phyloP scores from a whole-genome alignment of 1,139 yeast species.

The Pichia cactophila region DNA sequence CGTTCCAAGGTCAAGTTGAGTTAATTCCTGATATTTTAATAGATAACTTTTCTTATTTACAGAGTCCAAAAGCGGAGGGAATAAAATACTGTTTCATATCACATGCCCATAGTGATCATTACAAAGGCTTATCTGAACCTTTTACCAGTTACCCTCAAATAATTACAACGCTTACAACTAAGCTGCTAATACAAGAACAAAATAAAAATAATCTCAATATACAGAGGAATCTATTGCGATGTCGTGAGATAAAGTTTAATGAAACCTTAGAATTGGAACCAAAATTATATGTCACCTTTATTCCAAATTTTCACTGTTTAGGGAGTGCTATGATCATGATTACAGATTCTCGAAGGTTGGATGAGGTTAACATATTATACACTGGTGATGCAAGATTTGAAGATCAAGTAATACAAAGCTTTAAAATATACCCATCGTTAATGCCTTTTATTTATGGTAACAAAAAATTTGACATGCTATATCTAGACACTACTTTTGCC shows the following conservation, averaged over 20 bases:
- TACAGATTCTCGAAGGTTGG: background rate
- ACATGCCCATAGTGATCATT: constrained; percentile 17
- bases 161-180: constrained; percentile 7
- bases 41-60: constrained; percentile 12
- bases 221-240: background rate
- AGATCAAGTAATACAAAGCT: constrained; percentile 3
- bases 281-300: constrained; percentile 9
- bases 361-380: constrained; percentile 6
- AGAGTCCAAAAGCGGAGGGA: background rate
- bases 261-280: constrained; percentile 2
- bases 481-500: constrained; percentile 19
- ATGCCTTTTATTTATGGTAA: constrained; percentile 9
- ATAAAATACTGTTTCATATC: constrained; percentile 15
- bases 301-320: constrained; percentile 20
- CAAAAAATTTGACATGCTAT: constrained; percentile 10
- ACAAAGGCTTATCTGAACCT: constrained; percentile 4
- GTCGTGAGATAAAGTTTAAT: background rate
- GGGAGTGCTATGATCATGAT: constrained; percentile 19
- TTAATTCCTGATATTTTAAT: constrained; percentile 12
- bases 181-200: constrained; percentile 1
- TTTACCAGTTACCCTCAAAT: background rate
- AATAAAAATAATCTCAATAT: background rate
- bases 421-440: constrained; percentile 8
- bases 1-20: constrained; percentile 13
- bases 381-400: constrained; percentile 19